Evolutionary conservation across 1,284 basidiomycete species (phyloP).

Genomic region (Rhodofomes roseus): DNA sequence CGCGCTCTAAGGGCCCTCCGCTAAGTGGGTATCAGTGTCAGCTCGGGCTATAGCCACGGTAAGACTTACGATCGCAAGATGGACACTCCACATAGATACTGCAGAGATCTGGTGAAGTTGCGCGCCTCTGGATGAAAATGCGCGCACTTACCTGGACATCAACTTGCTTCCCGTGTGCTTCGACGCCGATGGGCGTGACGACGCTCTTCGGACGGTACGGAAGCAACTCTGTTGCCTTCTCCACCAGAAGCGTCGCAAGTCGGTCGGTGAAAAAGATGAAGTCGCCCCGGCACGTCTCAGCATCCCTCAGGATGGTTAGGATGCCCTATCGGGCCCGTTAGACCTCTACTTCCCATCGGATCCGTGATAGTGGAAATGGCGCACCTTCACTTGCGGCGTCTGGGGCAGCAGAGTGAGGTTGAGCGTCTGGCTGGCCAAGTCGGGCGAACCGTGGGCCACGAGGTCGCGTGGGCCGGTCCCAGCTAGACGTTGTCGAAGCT

Average conservation of each 20-base stretch:
- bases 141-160: conserved; percentile 44
- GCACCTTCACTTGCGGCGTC: conserved; percentile 75
- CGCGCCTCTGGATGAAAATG: too few relatives aligned
- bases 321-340: conserved; percentile 61
- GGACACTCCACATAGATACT: conserved; percentile 80
- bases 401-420: conserved; percentile 72
- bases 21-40: conserved; percentile 31
- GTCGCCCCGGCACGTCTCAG: conserved; percentile 69
- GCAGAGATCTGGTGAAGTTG: conserved; percentile 3
- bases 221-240: conserved; percentile 79
- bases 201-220: conserved; percentile 68
- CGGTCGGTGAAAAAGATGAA: conserved; percentile 90
- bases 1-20: conserved; percentile 87
- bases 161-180: conserved; percentile 60
- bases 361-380: not conserved
- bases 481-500: conserved; percentile 74
- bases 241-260: conserved; percentile 81
- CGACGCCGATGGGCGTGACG: conserved; percentile 62
- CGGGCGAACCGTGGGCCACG: conserved; percentile 4
- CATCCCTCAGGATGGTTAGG: conserved; percentile 81
- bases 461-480: conserved; percentile 26
- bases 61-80: conserved; percentile 73
- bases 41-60: not conserved
- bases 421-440: conserved; percentile 27
- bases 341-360: not conserved